A percentile compares a stretch with the other conserved stretches of the same genome.
phyloP scores from a whole-genome alignment of 1,284 basidiomycete species.

The Boletus chippewaensis region DNA sequence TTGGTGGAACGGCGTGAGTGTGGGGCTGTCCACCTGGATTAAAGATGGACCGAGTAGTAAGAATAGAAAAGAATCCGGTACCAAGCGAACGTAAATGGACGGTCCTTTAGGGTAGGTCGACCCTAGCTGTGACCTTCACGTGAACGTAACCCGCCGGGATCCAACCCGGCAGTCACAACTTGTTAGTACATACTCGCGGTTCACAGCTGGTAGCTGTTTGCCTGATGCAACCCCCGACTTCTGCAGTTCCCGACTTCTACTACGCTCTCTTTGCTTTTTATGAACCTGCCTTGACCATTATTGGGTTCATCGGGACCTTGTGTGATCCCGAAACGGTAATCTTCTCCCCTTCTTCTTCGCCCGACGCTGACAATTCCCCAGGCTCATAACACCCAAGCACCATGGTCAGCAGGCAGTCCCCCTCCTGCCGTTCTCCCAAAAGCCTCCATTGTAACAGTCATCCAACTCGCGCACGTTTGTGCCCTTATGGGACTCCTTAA shows the following conservation, averaged over 20 bases:
- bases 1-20: constrained; percentile 46
- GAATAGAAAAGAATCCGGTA: background rate
- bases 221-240: constrained; percentile 37
- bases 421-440: constrained; percentile 47
- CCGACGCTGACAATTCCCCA: constrained; percentile 26
- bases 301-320: constrained; percentile 60
- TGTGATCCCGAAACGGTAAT: constrained; percentile 58
- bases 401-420: constrained; percentile 49
- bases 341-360: constrained; percentile 3
- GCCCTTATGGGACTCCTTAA: constrained; percentile 66
- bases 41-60: constrained; percentile 38
- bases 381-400: constrained; percentile 68
- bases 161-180: too few relatives aligned
- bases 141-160: background rate
- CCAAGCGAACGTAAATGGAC: background rate
- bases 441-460: constrained; percentile 57
- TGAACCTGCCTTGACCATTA: constrained; percentile 59
- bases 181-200: background rate
- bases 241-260: constrained; percentile 65
- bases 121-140: background rate
- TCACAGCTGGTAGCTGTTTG: constrained; percentile 2
- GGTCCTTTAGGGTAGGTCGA: constrained; percentile 36
- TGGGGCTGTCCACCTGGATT: constrained; percentile 58
- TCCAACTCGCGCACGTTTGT: constrained; percentile 71
- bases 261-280: constrained; percentile 66